Evolutionary conservation across 768 basidiomycete genomes (phyloP).

Genomic region (Crassisporium funariophilum): DNA sequence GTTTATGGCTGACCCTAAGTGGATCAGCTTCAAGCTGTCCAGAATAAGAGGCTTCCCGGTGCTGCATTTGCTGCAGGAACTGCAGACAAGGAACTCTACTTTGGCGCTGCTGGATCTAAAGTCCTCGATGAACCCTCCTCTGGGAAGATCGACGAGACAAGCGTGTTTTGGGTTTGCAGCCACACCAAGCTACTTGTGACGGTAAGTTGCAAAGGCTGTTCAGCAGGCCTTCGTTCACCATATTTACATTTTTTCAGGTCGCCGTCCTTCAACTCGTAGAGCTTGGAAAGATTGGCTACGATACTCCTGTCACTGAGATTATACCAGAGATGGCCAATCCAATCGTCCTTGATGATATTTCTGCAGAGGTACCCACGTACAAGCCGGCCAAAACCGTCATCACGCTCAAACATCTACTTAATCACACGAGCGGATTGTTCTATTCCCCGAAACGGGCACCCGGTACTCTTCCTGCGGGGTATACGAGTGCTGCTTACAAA

Average conservation of each 20-base stretch:
- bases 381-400: slow-evolving; percentile 22
- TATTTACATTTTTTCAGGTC: slow-evolving; percentile 19
- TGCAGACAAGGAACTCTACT: slow-evolving; percentile 26
- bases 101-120: slow-evolving; percentile 23
- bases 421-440: slow-evolving; percentile 29
- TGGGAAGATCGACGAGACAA: slow-evolving; percentile 25
- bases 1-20: too few relatives aligned
- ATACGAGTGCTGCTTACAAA: not conserved
- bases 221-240: not conserved
- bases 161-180: slow-evolving; percentile 36
- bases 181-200: slow-evolving; percentile 32
- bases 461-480: too few relatives aligned
- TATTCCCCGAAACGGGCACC: slow-evolving; percentile 21
- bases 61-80: slow-evolving; percentile 26
- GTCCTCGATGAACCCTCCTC: slow-evolving; percentile 26
- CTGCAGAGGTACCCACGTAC: slow-evolving; percentile 5
- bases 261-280: slow-evolving; percentile 37
- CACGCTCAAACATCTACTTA: slow-evolving; percentile 27
- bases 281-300: slow-evolving; percentile 29
- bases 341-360: slow-evolving; percentile 16
- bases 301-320: slow-evolving; percentile 28
- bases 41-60: slow-evolving; percentile 26
- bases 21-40: too few relatives aligned
- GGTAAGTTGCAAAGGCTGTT: slow-evolving; percentile 12
- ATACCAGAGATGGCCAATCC: slow-evolving; percentile 30